Conservation (phyloP, 2,329 filamentous ascomycete genomes). For the Sphaerostilbella broomeana region DNA sequence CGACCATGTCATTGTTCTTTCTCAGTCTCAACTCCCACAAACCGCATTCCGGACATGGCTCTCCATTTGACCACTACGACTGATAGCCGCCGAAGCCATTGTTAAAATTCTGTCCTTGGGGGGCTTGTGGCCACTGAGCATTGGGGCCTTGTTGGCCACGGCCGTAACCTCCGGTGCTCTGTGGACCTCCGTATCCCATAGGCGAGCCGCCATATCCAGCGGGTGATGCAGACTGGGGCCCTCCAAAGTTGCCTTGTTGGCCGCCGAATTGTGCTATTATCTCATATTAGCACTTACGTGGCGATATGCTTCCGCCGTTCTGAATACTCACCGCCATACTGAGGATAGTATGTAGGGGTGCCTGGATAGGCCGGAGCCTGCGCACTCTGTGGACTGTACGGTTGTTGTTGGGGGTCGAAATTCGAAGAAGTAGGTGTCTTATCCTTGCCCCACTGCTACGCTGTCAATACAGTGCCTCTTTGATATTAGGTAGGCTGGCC, state of each 20-base stretch:
- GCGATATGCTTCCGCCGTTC: too few species aligned
- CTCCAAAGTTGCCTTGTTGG: slow-evolving; percentile 62
- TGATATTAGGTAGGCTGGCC: too few species aligned
- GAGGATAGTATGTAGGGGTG: slow-evolving; percentile 84
- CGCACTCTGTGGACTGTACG: slow-evolving; percentile 66
- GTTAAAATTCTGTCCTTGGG: slow-evolving; percentile 49
- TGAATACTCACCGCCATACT: slow-evolving; percentile 70
- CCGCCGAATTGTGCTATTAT: slow-evolving; percentile 51
- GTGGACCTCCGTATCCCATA: slow-evolving; percentile 64
- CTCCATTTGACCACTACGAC: slow-evolving; percentile 33
- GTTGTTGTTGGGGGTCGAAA: slow-evolving; percentile 69
- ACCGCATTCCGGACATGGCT: slow-evolving; percentile 17
- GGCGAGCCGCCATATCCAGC: slow-evolving; percentile 58
- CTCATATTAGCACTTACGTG: too few species aligned
- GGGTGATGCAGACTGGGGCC: slow-evolving; percentile 54
- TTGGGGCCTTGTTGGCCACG: slow-evolving; percentile 61
- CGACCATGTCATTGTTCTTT: slow-evolving; percentile 14
- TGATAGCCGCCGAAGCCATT: slow-evolving; percentile 60
- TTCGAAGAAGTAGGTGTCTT: slow-evolving; percentile 71
- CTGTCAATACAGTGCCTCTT: not conserved
- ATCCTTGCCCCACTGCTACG: slow-evolving; percentile 89
- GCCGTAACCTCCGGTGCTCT: slow-evolving; percentile 78
- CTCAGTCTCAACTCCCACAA: slow-evolving; percentile 17
- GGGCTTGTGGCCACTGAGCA: slow-evolving; percentile 48
- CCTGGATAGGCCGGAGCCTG: slow-evolving; percentile 68